Conservation (phyloP, 441 rosid species). For the Mallotus japonicus region DNA sequence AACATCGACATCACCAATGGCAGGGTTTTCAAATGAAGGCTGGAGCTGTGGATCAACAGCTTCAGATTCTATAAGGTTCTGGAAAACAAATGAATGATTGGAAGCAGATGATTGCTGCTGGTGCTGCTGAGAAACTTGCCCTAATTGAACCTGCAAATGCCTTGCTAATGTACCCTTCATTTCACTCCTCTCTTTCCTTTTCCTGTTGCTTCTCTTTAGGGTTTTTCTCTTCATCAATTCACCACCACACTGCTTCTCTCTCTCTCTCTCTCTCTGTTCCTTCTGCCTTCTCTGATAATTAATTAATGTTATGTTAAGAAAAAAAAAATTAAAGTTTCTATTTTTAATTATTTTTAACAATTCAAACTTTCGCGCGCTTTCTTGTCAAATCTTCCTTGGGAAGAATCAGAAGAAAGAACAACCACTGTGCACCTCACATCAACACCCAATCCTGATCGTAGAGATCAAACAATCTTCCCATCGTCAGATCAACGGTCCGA, state of each 20-base stretch:
- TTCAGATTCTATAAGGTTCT: slow-evolving; percentile 42
- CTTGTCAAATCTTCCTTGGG: slow-evolving; percentile 9
- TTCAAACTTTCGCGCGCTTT: slow-evolving; percentile 51
- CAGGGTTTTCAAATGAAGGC: slow-evolving; percentile 17
- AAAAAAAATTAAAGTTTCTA: neutral
- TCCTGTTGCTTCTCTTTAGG: slow-evolving; percentile 33
- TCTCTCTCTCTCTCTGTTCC: slow-evolving; percentile 22
- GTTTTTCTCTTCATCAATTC: slow-evolving; percentile 48
- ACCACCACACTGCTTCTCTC: slow-evolving; percentile 10
- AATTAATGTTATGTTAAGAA: too few species aligned
- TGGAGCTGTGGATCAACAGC: slow-evolving; percentile 29
- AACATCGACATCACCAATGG: slow-evolving; percentile 35
- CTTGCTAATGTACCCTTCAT: slow-evolving; percentile 55
- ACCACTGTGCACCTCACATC: neutral
- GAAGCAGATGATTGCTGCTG: slow-evolving; percentile 38
- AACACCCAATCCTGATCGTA: slow-evolving; percentile 10
- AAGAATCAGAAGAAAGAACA: slow-evolving; percentile 13
- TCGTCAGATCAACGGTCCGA: neutral
- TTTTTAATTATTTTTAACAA: neutral
- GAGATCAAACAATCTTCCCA: neutral
- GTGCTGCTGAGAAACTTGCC: slow-evolving; percentile 26
- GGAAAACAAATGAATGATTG: slow-evolving; percentile 31
- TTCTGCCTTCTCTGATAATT: slow-evolving; percentile 3
- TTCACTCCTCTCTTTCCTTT: slow-evolving; percentile 31
- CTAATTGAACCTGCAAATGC: slow-evolving; percentile 46